phyloP scores from a whole-genome alignment of 2,329 filamentous ascomycete genomes.

The Domatiomyces globalis region DNA sequence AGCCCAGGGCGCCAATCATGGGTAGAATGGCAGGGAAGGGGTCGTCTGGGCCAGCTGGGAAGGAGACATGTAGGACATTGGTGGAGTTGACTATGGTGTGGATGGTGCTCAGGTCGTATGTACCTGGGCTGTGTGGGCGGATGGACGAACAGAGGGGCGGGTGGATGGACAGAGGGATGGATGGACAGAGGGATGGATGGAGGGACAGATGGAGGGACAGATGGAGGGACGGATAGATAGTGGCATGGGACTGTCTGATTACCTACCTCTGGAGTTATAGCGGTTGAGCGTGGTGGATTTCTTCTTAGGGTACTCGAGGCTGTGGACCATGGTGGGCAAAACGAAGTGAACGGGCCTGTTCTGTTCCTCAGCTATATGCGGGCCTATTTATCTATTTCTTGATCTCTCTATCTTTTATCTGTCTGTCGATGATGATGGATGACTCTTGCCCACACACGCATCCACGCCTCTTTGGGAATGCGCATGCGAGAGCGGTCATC shows the following conservation, averaged over 20 bases:
- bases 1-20: constrained; percentile 75
- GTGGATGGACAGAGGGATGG: not conserved
- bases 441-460: not conserved
- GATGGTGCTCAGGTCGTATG: constrained; percentile 59
- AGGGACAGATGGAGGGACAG: too few species aligned
- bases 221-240: not conserved
- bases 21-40: constrained; percentile 66
- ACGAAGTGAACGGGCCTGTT: too few species aligned
- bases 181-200: too few species aligned
- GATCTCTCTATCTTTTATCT: too few species aligned
- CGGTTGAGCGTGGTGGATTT: constrained; percentile 53
- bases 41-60: constrained; percentile 45
- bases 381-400: too few species aligned
- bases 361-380: too few species aligned
- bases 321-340: constrained; percentile 26
- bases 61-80: constrained; percentile 68
- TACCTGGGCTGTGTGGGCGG: constrained; percentile 34
- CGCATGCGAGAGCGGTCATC: not conserved
- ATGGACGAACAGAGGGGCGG: not conserved
- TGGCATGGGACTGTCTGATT: constrained; percentile 1
- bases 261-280: constrained; percentile 47
- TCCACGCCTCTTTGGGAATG: not conserved
- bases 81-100: constrained; percentile 60
- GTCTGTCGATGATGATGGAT: not conserved
- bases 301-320: constrained; percentile 46